Evolutionary conservation across 257 asterid species (phyloP), one percentile per base, ranked within the genome.

Genomic region (Lycium barbarum): DNA sequence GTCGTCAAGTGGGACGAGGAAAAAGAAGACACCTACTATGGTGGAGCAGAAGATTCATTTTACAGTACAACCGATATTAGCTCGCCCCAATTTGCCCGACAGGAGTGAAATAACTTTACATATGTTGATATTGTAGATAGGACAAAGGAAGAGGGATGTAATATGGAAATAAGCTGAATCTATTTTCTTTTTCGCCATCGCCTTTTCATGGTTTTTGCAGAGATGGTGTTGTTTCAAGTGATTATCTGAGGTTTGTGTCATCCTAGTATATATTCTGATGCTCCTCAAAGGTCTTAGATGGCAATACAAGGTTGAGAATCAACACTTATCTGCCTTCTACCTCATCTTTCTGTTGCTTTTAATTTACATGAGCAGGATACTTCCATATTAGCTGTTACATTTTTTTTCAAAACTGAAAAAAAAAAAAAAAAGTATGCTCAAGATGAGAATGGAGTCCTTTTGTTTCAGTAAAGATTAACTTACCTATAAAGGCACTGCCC

Each of bases 1-100:
- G 98, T 96, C 22, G 93, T 95, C 63, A 91, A 91, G 87, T 96
- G 99, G 99, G 98, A 95, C 38, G 99, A 93, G 12, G 97, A 93
- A 89, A 95, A 92, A 89, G 95, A 91, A 40, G 97, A 93, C 11
- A 90, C 84, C 54, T 92, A 88, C 73, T 90, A 45, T 3, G 89
- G 49, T 61, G 93, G 88, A 2, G 93, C 85, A 43, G 99, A 92
- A 68, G 99, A 96, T 86, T 95, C 98, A 18, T 94, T 94, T 81
- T 96, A 96, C 81, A 96, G 99, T 86, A 96, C 98, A 4, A 96
- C 99, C 0, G 99, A 96, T n/a, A 79, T 91, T 73, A 91, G 98
- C 85, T 90, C 97, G 2, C 88, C 96, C 0, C 96, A 91, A 0
- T 89, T 88, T 62, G 62, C 88, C 76, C 86, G 86, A 13, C 97